These are phyloP conservation scores for Linderina pennispora DNA, from an alignment of 192 early-diverging fungal species.

Conservation along the genomic window DNA sequence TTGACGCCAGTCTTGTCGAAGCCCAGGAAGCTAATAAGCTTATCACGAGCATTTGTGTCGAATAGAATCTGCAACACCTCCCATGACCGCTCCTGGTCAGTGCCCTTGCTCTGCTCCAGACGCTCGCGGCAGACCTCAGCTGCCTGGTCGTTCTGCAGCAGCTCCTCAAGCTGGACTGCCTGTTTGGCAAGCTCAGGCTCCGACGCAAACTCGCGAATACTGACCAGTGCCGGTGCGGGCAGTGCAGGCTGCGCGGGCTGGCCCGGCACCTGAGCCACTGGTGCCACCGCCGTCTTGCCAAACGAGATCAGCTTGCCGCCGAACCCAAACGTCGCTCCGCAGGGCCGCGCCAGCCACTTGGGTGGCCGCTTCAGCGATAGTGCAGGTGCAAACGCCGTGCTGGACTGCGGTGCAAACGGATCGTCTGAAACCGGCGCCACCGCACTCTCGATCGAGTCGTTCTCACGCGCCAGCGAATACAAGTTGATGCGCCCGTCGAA, in stretches of 20 bases:
- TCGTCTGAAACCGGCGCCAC: constrained; percentile 45
- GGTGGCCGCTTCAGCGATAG: constrained; percentile 78
- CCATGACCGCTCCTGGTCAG: constrained; percentile 54
- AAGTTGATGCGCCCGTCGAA: constrained; percentile 92
- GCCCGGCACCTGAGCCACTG: constrained; percentile 1
- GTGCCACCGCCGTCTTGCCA: constrained; percentile 35
- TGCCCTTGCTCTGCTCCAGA: constrained; percentile 22
- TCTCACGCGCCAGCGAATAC: constrained; percentile 57
- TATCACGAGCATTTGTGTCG: constrained; percentile 68
- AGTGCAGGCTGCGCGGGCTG: constrained; percentile 36
- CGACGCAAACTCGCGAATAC: constrained; percentile 59
- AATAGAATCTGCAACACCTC: constrained; percentile 80
- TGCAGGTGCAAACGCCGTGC: constrained; percentile 36
- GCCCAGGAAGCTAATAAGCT: constrained; percentile 83
- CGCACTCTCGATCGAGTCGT: constrained; percentile 31
- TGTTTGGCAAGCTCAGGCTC: constrained; percentile 66
- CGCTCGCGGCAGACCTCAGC: constrained; percentile 46
- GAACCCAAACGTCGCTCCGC: constrained; percentile 82
- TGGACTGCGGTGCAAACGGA: constrained; percentile 62
- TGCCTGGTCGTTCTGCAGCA: constrained; percentile 50
- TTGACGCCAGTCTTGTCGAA: constrained; percentile 68
- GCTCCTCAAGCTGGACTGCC: constrained; percentile 66
- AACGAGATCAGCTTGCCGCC: constrained; percentile 86
- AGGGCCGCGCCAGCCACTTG: constrained; percentile 90
- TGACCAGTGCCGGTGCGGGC: constrained; percentile 46